A percentile compares a stretch with the other conserved stretches of the same genome.
These are phyloP conservation scores for Chenopodium berlandieri DNA, from an alignment of 148 eudicot genomes.

Conservation along the genomic window DNA sequence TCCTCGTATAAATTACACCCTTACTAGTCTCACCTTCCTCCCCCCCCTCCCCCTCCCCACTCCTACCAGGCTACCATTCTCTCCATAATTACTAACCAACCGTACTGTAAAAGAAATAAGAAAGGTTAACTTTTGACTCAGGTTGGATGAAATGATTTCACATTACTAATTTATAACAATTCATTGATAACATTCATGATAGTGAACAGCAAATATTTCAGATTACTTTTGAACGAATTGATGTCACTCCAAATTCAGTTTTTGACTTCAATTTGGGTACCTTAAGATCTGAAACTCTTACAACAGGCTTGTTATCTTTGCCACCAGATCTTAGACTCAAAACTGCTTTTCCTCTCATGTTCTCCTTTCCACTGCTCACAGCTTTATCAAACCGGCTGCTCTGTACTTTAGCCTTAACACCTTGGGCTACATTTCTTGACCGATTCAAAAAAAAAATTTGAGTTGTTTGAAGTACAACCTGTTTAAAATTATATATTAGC, in stretches of 20 bases:
- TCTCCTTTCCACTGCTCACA: conserved; percentile 18
- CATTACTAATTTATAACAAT: background rate
- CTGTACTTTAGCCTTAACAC: conserved; percentile 10
- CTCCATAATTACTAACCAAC: background rate
- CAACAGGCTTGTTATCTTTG: conserved; percentile 13
- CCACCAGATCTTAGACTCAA: conserved; percentile 19
- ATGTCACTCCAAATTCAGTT: conserved; percentile 9
- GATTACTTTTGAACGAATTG: conserved; percentile 23
- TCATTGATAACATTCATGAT: background rate
- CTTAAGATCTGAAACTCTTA: conserved; percentile 16
- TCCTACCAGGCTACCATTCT: background rate
- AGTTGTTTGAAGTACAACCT: conserved; percentile 14
- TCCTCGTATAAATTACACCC: no score
- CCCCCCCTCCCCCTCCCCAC: background rate
- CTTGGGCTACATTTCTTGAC: conserved; percentile 4
- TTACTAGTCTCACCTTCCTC: no score
- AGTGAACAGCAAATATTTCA: background rate
- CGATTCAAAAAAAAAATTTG: conserved; percentile 13
- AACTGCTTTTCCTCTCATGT: conserved; percentile 9
- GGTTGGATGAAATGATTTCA: background rate
- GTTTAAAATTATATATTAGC: background rate
- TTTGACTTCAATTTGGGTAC: background rate
- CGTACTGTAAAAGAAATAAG: background rate
- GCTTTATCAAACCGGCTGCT: conserved; percentile 2
- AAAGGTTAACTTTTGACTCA: background rate